Base-by-base conservation (phyloP, 2,329 filamentous ascomycete genomes). In the Amphichorda felina region DNA sequence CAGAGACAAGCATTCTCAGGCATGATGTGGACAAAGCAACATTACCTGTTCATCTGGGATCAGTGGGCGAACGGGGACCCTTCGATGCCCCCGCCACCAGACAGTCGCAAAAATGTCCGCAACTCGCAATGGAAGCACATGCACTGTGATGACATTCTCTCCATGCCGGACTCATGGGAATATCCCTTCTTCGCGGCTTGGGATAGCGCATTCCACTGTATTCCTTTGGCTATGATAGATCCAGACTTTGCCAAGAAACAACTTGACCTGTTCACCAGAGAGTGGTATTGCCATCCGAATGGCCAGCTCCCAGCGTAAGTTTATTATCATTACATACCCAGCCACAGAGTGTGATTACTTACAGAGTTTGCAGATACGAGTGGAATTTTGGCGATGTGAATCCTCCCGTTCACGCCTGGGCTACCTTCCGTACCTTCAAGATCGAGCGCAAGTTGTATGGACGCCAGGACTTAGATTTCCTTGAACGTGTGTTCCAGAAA, bases 331-430 rank as follows among this genome's bases (percentile, higher is more conserved):
- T 29, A 9, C 9, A 7, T n/a, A 28, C 14, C 14, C n/a, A 8
- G 7, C 15, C 8, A 18, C 9, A 25, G 2, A 15, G 18, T 5
- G 24, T 22, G 5, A 7, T 29, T 10, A 14, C 46, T 51, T 31
- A 57, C 40, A 32, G 18, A 35, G 2, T 16, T 13, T 33, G 14
- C 28, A 73, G 69, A 21, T 80, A 81, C 50, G 89, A 96, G 56
- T 96, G 89, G 89, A 95, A 96, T 54, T 96, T 95, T 61, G 81
- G 88, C 36, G 91, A 96, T 49, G 89, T 95, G 43, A 96, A 96
- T 48, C 89, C 89, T 18, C 89, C 89, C 0, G 89, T 96, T 1
- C 89, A 96, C 55, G 91, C 89, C 1, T 96, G 89, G 89, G 80
- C 89, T 2, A 85, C 86, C 0, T 96, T 96, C 68, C 74, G 91